Evolutionary conservation across 305 asterid species (phyloP).

Genomic region (Solanum hybrid): DNA sequence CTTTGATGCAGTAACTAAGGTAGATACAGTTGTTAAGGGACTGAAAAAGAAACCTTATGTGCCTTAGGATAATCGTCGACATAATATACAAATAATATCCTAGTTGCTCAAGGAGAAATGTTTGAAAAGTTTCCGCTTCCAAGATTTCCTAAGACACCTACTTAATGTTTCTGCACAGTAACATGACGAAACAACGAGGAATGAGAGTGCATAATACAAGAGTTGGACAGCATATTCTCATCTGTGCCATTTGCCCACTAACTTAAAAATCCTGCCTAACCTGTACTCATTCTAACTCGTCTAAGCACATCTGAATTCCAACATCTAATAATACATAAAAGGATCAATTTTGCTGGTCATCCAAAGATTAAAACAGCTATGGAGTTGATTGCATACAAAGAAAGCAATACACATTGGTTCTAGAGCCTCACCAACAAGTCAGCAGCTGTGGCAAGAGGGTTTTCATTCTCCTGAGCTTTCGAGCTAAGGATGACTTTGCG

Average conservation of each 20-base stretch:
- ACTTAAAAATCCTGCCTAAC: neutral
- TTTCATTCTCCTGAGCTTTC: constrained; percentile 30
- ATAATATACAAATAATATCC: neutral
- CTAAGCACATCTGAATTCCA: neutral
- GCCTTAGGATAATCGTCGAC: neutral
- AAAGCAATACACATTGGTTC: constrained; percentile 7
- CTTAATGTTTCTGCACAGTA: neutral
- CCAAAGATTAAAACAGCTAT: neutral
- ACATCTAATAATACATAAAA: neutral
- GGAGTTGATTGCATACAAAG: neutral
- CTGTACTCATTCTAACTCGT: neutral
- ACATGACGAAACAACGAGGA: neutral
- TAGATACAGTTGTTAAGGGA: neutral
- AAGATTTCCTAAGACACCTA: neutral
- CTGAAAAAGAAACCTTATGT: neutral
- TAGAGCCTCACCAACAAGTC: constrained; percentile 56
- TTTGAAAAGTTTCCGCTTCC: neutral
- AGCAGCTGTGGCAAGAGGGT: constrained; percentile 20
- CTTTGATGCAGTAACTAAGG: neutral
- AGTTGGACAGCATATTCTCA: neutral
- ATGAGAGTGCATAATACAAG: neutral
- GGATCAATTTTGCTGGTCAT: neutral
- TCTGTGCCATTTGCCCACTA: neutral
- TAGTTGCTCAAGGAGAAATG: neutral
- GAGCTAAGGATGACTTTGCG: constrained; percentile 41